phyloP scores from a whole-genome alignment of 257 asterid genomes.

The Rauvolfia tetraphylla region DNA sequence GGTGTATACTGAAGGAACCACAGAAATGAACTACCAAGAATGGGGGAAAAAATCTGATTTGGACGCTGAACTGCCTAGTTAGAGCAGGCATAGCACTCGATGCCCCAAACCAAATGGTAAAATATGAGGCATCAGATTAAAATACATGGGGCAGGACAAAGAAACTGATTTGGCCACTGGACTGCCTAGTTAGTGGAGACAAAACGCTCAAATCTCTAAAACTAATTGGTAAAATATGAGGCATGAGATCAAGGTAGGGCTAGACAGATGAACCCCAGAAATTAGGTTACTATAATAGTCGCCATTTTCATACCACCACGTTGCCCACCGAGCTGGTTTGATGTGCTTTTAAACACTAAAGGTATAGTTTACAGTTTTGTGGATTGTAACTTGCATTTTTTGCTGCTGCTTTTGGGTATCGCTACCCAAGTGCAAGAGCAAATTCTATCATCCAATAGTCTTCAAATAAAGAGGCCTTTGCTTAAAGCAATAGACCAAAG shows the following conservation, averaged over 20 bases:
- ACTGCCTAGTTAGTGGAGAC: not conserved
- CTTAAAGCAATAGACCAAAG: not conserved
- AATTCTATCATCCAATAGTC: not conserved
- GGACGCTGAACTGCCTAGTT: not conserved
- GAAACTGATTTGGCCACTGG: not conserved
- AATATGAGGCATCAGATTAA: not conserved
- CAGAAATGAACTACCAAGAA: not conserved
- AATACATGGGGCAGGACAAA: not conserved
- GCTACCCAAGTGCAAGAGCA: constrained; percentile 1
- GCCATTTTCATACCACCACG: not conserved
- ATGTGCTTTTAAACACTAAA: not conserved
- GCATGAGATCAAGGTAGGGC: no score
- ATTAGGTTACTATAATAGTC: not conserved
- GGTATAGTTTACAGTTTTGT: not conserved
- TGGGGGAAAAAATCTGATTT: no score
- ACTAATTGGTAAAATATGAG: no score
- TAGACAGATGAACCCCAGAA: not conserved
- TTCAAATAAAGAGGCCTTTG: not conserved
- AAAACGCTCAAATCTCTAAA: no score
- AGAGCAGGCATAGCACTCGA: not conserved
- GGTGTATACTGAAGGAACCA: not conserved
- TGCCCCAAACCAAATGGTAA: not conserved
- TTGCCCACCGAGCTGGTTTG: not conserved
- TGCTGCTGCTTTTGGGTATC: not conserved
- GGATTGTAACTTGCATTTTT: not conserved